Base-by-base conservation (phyloP, 192 early-diverging fungal genomes). In the Coemansia sp. region DNA sequence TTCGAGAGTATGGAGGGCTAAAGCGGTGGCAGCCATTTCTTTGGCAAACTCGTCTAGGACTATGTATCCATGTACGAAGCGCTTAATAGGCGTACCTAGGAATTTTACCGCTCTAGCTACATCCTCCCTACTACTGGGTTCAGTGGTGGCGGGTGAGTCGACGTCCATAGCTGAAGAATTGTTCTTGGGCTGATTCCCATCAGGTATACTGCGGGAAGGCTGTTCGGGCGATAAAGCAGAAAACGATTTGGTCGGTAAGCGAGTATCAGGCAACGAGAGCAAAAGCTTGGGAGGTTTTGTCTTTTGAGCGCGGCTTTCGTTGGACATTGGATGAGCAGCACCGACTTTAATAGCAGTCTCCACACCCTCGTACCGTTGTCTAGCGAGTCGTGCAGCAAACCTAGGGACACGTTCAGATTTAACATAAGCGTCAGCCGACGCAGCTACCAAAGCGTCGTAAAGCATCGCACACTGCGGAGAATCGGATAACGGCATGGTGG, bases 1-100 rank as follows among this genome's bases (percentile, higher is more conserved):
- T 44, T 81, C 80, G 35, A 78, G 22, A 11, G 65, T 71, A 32
- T 88, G 86, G 18, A 82, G 59, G 10, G 86, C 87, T 34, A 88
- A 65, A 1, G 84, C 84, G 0, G 79, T 78, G 0, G 86, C 86
- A 1, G 86, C 86, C 61, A 88, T 71, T 64, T 88, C 87, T 65
- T 88, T 88, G 56, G 84, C 86, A 62, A 88, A 88, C 40, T 87
- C 86, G 65, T 88, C 84, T 1, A 88, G 62, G 3, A 88, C 84
- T 13, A 88, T 87, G 55, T 81, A 87, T 2, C 83, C 80, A 40
- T 87, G 75, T 6, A 88, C 85, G 66, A 88, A 88, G 4, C 82
- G 77, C 62, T 80, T 84, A 59, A 80, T 68, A 0, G 76, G 70
- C 3, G 82, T 84, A 4, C 68, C 69, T 15, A 83, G 64, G 27